Evolutionary conservation across 2,329 filamentous ascomycete genomes (phyloP).

Genomic region (Exophiala xenobiotica): DNA sequence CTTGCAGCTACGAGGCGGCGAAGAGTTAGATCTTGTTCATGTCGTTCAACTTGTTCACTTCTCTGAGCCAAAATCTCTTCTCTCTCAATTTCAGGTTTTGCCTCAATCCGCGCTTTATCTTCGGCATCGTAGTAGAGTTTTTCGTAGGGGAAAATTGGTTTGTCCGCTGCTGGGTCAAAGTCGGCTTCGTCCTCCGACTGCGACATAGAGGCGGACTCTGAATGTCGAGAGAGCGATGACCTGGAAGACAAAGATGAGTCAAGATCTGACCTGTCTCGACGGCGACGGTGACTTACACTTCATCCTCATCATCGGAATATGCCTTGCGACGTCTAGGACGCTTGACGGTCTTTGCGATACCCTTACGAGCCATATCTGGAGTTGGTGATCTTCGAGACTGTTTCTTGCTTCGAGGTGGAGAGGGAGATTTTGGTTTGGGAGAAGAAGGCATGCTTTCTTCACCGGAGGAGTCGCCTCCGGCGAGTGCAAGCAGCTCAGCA

Average conservation of each 20-base stretch:
- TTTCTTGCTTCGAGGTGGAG: conserved; percentile 49
- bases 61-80: conserved; percentile 89
- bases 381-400: conserved; percentile 45
- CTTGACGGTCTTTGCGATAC: conserved; percentile 43
- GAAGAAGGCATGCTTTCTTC: conserved; percentile 54
- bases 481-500: conserved; percentile 88
- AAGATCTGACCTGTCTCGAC: not conserved
- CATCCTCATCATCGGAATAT: conserved; percentile 73
- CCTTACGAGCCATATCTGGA: conserved; percentile 49
- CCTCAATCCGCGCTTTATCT: conserved; percentile 77
- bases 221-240: conserved; percentile 69
- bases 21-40: conserved; percentile 77
- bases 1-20: conserved; percentile 71
- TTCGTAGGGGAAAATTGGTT: conserved; percentile 74
- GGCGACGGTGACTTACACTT: conserved; percentile 58
- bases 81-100: conserved; percentile 83
- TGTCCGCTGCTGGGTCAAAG: conserved; percentile 48
- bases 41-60: conserved; percentile 75
- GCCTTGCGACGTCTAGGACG: conserved; percentile 49
- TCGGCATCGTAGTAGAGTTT: conserved; percentile 74
- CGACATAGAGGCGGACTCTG: conserved; percentile 83
- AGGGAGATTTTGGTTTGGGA: conserved; percentile 58
- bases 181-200: conserved; percentile 80
- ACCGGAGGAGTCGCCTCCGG: conserved; percentile 67
- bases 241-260: conserved; percentile 44